Conservation (phyloP, 495 filamentous ascomycete genomes). For the Xylaria sp. region DNA sequence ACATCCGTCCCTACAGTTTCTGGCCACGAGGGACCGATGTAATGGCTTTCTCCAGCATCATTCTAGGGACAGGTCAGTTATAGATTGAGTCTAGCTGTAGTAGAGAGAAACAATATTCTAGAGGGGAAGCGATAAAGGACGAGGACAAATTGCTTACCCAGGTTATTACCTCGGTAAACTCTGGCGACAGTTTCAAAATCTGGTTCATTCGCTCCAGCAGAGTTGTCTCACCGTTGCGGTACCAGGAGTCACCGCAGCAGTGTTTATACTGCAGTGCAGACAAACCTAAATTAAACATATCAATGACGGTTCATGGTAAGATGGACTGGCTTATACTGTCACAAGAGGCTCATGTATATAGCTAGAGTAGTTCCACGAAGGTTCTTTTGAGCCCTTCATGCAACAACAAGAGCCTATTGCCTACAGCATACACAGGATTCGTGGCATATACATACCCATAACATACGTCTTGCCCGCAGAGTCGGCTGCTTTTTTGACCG, state of each 20-base stretch:
- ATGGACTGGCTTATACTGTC: no score
- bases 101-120: not conserved
- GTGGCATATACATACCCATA: constrained; percentile 38
- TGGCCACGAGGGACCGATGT: constrained; percentile 54
- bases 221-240: constrained; percentile 52
- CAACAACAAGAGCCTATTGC: no score
- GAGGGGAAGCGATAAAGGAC: not conserved
- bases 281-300: constrained; percentile 31
- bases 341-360: no score
- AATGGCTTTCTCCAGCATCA: constrained; percentile 55
- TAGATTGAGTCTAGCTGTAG: not conserved
- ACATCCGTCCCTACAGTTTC: constrained; percentile 38
- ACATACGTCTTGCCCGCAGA: constrained; percentile 44
- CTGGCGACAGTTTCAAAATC: constrained; percentile 39
- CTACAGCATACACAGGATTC: no score
- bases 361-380: no score
- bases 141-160: constrained; percentile 34
- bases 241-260: constrained; percentile 44
- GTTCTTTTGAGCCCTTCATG: no score
- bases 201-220: constrained; percentile 46
- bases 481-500: constrained; percentile 35
- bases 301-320: not conserved
- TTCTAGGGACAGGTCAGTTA: constrained; percentile 34
- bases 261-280: constrained; percentile 52
- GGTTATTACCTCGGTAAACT: constrained; percentile 46